Base-by-base conservation (phyloP, 768 basidiomycete genomes). In the Fistulinella prunicolor region DNA sequence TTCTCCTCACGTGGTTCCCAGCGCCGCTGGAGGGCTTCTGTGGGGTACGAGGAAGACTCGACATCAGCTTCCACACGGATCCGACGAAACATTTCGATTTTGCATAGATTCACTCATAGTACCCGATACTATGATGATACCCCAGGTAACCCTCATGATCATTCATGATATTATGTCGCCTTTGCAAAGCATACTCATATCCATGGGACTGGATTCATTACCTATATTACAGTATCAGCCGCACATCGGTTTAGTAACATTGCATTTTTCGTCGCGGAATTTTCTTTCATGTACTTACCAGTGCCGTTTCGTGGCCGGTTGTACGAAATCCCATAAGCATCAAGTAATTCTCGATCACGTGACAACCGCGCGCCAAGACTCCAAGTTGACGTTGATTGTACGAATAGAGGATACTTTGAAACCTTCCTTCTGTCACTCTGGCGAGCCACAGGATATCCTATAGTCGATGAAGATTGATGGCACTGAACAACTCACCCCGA, bases 401-500 rank as follows among this genome's bases (percentile, higher is more conserved):
- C 35, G 9, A 32, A 8, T 16, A 4, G 7, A 19, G 16, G n/a
- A 32, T 16, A 10, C 34, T 10, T 14, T 36, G 7, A 29, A 24
- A 13, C 26, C 28, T 32, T 47, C 36, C 16, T 20, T 26, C n/a
- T 48, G 35, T 38, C 48, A 24, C 32, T 20, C 42, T 26, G 13
- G 45, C 37, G 39, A 44, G 46, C 44, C 36, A 49, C 47, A 36
- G 28, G 28, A 39, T 46, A 38, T 40, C 35, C 26, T 40, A 20
- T 24, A 50, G 45, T 61, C 46, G 42, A 64, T 59, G 64, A 52
- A 46, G 46, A 38, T 35, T 8, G 40, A 88, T 88, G 86, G 79
- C 83, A 40, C 70, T 86, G 44, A 83, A 71, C 60, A 71, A 74
- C 21, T 86, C 87, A 29, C 88, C 88, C 36, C 75, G 88, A 49